A percentile compares a stretch with the other conserved stretches of the same genome.
Conservation (phyloP, 805 yeast genomes). For the Yarrowia sp. region DNA sequence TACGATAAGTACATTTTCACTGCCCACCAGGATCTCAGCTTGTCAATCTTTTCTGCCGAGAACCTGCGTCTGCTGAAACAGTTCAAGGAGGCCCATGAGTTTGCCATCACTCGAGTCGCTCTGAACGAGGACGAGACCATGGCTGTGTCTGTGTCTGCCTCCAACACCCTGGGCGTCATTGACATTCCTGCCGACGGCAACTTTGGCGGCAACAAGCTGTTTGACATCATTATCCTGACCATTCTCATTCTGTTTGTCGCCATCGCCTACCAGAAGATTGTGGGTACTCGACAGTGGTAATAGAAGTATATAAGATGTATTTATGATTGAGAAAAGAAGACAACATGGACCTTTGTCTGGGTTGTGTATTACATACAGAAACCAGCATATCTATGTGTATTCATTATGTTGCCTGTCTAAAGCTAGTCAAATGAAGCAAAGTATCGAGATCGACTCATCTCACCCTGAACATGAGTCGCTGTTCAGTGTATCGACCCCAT, state of each 20-base stretch:
- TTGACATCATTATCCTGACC: slow-evolving; percentile 45
- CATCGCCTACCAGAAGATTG: slow-evolving; percentile 45
- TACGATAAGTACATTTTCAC: slow-evolving; percentile 60
- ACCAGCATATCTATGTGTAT: too few relatives aligned
- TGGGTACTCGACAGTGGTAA: slow-evolving; percentile 48
- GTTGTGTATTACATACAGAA: too few relatives aligned
- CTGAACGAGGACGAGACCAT: slow-evolving; percentile 72
- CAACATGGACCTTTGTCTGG: too few relatives aligned
- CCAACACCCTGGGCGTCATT: slow-evolving; percentile 71
- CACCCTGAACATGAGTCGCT: background rate
- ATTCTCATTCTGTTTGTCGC: slow-evolving; percentile 45
- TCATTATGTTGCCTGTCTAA: too few relatives aligned
- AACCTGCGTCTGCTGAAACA: slow-evolving; percentile 61
- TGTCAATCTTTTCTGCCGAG: slow-evolving; percentile 61
- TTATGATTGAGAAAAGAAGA: background rate
- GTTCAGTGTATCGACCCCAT: background rate
- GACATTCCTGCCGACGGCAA: slow-evolving; percentile 57
- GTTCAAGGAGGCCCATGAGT: slow-evolving; percentile 69
- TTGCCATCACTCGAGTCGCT: slow-evolving; percentile 76
- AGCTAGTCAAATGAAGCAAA: slow-evolving; percentile 7
- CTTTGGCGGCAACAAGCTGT: slow-evolving; percentile 42
- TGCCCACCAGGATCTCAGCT: slow-evolving; percentile 71
- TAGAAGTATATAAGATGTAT: background rate
- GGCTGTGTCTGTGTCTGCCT: slow-evolving; percentile 78
- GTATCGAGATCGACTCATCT: background rate